These are phyloP conservation scores for Gaeumannomyces sp. DNA, from an alignment of 2,329 filamentous ascomycete species.

Conservation along the genomic window DNA sequence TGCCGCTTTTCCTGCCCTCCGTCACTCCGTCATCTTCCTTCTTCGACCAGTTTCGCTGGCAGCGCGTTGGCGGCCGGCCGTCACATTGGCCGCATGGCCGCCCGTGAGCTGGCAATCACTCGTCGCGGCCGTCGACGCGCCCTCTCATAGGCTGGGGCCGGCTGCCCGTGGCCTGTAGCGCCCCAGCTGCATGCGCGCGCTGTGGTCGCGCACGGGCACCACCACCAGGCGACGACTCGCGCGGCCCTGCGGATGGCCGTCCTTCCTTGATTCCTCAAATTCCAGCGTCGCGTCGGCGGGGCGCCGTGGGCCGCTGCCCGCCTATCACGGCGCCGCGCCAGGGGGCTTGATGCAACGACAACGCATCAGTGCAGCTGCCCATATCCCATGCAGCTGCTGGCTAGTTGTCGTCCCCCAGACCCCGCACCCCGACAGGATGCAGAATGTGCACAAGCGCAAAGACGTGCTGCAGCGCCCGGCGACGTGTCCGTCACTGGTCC, in stretches of 20 bases:
- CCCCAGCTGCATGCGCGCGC: constrained; percentile 12
- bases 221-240: background rate
- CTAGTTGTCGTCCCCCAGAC: background rate
- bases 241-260: background rate
- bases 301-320: constrained; percentile 16
- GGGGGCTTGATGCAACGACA: constrained; percentile 23
- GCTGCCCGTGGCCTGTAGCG: background rate
- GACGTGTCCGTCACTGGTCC: constrained; percentile 1
- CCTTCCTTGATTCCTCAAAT: constrained; percentile 32
- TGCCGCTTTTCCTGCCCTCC: constrained; percentile 11
- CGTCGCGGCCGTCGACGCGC: constrained; percentile 23
- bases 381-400: background rate
- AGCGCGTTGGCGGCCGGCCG: constrained; percentile 23
- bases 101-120: constrained; percentile 37
- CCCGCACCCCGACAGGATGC: background rate
- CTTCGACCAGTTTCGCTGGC: background rate
- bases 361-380: constrained; percentile 34
- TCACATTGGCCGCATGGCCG: constrained; percentile 36
- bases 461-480: background rate
- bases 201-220: constrained; percentile 27
- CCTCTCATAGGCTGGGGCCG: constrained; percentile 30
- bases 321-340: constrained; percentile 31
- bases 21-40: constrained; percentile 10
- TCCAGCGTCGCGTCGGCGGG: constrained; percentile 15
- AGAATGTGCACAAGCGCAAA: background rate